phyloP scores from a whole-genome alignment of 306 rosid species.

The Sophora flavescens region DNA sequence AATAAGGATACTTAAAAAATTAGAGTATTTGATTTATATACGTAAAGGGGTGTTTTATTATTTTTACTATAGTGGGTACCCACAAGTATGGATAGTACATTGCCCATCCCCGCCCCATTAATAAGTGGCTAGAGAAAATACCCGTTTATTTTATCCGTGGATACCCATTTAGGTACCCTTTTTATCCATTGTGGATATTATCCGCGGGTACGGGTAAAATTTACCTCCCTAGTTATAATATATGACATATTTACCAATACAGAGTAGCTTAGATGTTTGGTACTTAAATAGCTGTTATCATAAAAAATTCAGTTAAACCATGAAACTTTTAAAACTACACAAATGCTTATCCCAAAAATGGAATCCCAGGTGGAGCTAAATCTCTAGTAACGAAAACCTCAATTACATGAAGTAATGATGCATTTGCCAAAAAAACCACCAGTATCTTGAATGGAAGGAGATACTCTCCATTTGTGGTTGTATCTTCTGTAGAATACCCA shows the following conservation, averaged over 20 bases:
- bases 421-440: constrained; percentile 85
- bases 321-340: background rate
- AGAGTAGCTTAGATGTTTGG: background rate
- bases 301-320: constrained; percentile 22
- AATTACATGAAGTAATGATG: constrained; percentile 84
- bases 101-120: too few relatives aligned
- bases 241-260: background rate
- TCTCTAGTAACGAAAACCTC: constrained; percentile 78
- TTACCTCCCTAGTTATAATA: too few relatives aligned
- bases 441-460: constrained; percentile 95
- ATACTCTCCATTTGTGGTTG: constrained; percentile 90
- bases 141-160: too few relatives aligned
- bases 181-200: too few relatives aligned
- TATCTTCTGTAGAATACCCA: constrained; percentile 75
- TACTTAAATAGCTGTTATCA: constrained; percentile 17
- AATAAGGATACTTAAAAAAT: too few relatives aligned
- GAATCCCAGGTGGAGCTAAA: constrained; percentile 98
- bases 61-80: too few relatives aligned
- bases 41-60: too few relatives aligned
- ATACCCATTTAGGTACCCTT: too few relatives aligned
- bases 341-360: constrained; percentile 83
- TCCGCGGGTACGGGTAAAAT: too few relatives aligned
- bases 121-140: too few relatives aligned
- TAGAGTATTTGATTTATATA: too few relatives aligned
- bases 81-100: too few relatives aligned